Base-by-base conservation (phyloP, 2,329 filamentous ascomycete genomes). In the Aspergillus pseudotamarii region DNA sequence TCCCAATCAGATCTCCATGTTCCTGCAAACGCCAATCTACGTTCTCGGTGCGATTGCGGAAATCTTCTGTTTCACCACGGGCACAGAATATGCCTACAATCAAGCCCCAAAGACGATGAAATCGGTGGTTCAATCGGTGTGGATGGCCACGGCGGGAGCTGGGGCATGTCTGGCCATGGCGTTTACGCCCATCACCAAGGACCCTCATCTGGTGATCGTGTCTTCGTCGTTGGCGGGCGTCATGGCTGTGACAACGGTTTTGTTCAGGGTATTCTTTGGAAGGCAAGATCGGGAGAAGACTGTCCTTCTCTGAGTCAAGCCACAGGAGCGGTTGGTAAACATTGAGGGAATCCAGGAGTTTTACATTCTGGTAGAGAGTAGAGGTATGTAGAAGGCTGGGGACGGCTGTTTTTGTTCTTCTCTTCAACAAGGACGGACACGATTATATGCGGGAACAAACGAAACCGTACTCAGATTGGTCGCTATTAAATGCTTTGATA, bases 21-120 rank as follows among this genome's bases (percentile, higher is more conserved):
- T 66, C 28, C 67, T 78, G 34, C 73, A 77, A 59, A 69, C 71
- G 4, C 75, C 75, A 2, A 71, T 71, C 19, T 75, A 78, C 60
- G 60, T 78, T 50, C 53, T 76, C 30, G 74, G 77, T 28, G 73
- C 72, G 62, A 62, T 78, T 41, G 73, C 83, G 5, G 86, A 88
- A 69, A 80, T 83, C 46, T 77, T 86, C 43, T 85, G 85, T 32
- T 86, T 83, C 12, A 85, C 90, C 64, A 89, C 88, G 0, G 85
- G 85, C 48, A 82, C 89, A 8, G 89, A 91, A 73, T 90, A 90
- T 66, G 88, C 87, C 11, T 91, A 86, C 74, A 89, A 86, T 66
- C 89, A 90, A 73, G 88, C 88, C 0, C 88, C 88, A 1, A 50
- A 57, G n/a, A 28, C 26, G 4, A 57, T 60, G 61, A 60, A 53